A percentile compares a stretch with the other conserved stretches of the same genome.
Conservation (phyloP, 257 asterid genomes). For the Primulina tabacum region DNA sequence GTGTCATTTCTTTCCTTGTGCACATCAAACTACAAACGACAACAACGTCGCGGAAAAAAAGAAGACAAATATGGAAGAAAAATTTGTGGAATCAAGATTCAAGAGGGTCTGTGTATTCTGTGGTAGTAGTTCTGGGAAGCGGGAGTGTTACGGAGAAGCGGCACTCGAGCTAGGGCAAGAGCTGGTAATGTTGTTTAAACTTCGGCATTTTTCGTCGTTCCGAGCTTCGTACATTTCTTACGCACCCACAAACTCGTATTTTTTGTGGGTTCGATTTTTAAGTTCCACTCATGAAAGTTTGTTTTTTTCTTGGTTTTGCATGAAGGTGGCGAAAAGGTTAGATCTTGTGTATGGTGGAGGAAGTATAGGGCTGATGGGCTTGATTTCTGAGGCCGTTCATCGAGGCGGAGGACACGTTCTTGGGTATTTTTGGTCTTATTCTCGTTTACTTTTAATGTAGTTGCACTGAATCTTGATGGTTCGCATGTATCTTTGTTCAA, state of each 20-base stretch:
- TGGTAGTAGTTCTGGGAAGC: conserved; percentile 72
- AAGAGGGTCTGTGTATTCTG: conserved; percentile 63
- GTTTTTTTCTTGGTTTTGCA: conserved; percentile 16
- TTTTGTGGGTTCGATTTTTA: background rate
- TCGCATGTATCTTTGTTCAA: background rate
- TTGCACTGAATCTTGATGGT: background rate
- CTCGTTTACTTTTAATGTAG: too few species aligned
- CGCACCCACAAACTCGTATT: too few species aligned
- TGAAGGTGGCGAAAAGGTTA: conserved; percentile 55
- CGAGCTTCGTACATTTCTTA: background rate
- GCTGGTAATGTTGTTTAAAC: conserved; percentile 38
- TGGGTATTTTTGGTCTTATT: conserved; percentile 34
- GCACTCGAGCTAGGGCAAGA: conserved; percentile 63
- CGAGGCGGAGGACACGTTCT: conserved; percentile 69
- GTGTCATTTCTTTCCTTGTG: background rate
- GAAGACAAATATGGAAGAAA: conserved; percentile 23
- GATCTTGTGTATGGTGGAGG: conserved; percentile 85
- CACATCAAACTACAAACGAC: conserved; percentile 4
- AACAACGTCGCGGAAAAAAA: background rate
- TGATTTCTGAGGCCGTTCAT: conserved; percentile 59
- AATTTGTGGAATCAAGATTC: conserved; percentile 41
- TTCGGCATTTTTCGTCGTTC: background rate
- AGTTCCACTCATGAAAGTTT: background rate
- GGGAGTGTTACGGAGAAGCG: conserved; percentile 60
- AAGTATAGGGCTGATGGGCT: conserved; percentile 71